These are phyloP conservation scores for Lepidium sativum DNA, from an alignment of 345 rosid species.

Conservation along the genomic window DNA sequence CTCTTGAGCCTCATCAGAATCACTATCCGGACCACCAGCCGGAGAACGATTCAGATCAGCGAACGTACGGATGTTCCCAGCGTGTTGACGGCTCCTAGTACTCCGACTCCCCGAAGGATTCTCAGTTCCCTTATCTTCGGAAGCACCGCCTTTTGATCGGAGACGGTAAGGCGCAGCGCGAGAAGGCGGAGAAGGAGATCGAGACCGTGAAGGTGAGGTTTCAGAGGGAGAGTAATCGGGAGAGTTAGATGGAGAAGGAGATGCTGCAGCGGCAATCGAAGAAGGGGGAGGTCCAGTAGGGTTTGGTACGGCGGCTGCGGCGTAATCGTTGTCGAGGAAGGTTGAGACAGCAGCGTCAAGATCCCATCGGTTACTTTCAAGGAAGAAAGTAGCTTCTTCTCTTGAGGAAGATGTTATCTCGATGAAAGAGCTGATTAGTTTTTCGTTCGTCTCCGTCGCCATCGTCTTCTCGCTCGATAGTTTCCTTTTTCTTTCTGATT, in stretches of 20 bases:
- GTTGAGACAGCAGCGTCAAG: conserved; percentile 90
- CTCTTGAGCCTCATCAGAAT: conserved; percentile 62
- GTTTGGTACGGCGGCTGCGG: conserved; percentile 13
- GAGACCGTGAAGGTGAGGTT: conserved; percentile 49
- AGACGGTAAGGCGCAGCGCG: conserved; percentile 42
- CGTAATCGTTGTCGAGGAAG: conserved; percentile 54
- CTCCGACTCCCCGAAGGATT: conserved; percentile 36
- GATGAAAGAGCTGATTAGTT: conserved; percentile 52
- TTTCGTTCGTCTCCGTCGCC: conserved; percentile 12
- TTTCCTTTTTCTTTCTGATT: not conserved
- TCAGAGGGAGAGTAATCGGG: conserved; percentile 49
- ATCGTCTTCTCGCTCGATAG: conserved; percentile 1
- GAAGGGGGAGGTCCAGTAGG: conserved; percentile 19
- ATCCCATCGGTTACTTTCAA: conserved; percentile 83
- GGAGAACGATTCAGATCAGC: conserved; percentile 74
- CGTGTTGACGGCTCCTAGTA: conserved; percentile 35
- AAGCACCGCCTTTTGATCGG: conserved; percentile 41
- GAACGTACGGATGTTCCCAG: conserved; percentile 56
- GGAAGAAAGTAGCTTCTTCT: conserved; percentile 78
- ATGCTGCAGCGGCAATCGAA: conserved; percentile 6
- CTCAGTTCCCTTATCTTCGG: conserved; percentile 1
- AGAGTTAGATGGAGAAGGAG: conserved; percentile 39
- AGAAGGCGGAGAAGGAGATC: conserved; percentile 52
- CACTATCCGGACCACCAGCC: conserved; percentile 30
- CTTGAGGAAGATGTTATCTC: conserved; percentile 83